phyloP scores from a whole-genome alignment of 805 yeast species.

The Pichia californica region DNA sequence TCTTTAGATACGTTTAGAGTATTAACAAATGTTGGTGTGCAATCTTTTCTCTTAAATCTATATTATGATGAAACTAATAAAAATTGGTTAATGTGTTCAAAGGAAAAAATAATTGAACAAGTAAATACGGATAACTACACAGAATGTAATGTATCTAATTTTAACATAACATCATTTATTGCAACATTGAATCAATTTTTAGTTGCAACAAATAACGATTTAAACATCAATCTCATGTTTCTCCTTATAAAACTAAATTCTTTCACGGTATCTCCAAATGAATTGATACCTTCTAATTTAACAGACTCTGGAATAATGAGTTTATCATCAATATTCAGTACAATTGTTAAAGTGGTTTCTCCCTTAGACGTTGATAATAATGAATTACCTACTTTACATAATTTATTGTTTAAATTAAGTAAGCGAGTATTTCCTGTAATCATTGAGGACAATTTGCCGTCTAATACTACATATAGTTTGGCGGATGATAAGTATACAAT shows the following conservation, averaged over 20 bases:
- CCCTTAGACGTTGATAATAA: constrained; percentile 4
- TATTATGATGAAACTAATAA: constrained; percentile 44
- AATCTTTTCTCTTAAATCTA: constrained; percentile 44
- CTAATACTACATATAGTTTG: constrained; percentile 28
- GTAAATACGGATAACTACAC: constrained; percentile 14
- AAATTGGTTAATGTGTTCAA: constrained; percentile 55
- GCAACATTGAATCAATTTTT: constrained; percentile 30
- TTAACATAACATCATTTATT: constrained; percentile 24
- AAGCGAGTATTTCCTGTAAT: constrained; percentile 34
- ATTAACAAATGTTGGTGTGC: constrained; percentile 40
- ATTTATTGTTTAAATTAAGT: constrained; percentile 30
- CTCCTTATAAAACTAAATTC: constrained; percentile 34
- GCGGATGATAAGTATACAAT: constrained; percentile 4
- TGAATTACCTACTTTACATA: constrained; percentile 7
- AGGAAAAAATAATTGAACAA: not conserved
- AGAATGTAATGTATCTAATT: constrained; percentile 14
- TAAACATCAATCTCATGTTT: constrained; percentile 39
- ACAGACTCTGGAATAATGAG: constrained; percentile 9
- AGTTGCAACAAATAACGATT: constrained; percentile 36
- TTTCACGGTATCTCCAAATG: not conserved
- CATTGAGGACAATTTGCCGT: constrained; percentile 21
- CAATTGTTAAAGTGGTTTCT: constrained; percentile 1
- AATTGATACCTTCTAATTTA: constrained; percentile 1
- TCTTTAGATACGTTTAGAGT: constrained; percentile 25
- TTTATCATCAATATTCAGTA: constrained; percentile 5